Conservation (phyloP, 768 basidiomycete genomes). For the Hericium erinaceus region DNA sequence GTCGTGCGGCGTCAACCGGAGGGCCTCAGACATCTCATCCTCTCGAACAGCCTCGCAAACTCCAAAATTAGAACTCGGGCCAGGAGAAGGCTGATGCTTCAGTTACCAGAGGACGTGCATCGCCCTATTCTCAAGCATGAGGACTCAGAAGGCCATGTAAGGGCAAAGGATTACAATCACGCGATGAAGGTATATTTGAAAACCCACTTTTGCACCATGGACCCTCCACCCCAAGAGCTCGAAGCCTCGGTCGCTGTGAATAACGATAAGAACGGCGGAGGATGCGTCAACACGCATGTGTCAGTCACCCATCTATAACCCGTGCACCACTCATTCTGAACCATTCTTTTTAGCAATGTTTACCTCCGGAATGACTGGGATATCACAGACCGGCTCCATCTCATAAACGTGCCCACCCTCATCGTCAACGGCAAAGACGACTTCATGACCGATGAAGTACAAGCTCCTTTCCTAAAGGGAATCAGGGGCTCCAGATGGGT, state of each 20-base stretch:
- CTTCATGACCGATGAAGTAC: conserved; percentile 7
- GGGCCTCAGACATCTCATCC: conserved; percentile 34
- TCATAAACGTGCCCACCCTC: conserved; percentile 10
- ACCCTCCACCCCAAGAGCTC: neutral
- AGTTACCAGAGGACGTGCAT: conserved; percentile 31
- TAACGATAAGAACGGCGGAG: neutral
- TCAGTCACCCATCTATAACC: neutral
- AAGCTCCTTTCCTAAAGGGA: conserved; percentile 5
- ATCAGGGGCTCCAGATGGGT: conserved; percentile 25
- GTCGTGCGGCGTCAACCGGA: conserved; percentile 28
- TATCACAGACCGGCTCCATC: conserved; percentile 9
- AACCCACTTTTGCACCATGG: neutral
- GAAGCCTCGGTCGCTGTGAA: neutral
- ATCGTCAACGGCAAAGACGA: conserved; percentile 14
- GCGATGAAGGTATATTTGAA: neutral
- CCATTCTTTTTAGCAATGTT: neutral
- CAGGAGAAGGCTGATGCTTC: conserved; percentile 31
- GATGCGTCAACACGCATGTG: neutral
- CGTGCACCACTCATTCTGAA: neutral
- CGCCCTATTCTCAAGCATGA: conserved; percentile 10
- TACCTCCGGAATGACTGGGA: neutral
- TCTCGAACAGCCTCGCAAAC: conserved; percentile 33
- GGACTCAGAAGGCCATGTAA: neutral
- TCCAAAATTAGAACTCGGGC: conserved; percentile 19
- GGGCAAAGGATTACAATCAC: neutral